These are phyloP conservation scores for Wickerhamiella bombiphila DNA, from an alignment of 805 yeast species.

Conservation along the genomic window DNA sequence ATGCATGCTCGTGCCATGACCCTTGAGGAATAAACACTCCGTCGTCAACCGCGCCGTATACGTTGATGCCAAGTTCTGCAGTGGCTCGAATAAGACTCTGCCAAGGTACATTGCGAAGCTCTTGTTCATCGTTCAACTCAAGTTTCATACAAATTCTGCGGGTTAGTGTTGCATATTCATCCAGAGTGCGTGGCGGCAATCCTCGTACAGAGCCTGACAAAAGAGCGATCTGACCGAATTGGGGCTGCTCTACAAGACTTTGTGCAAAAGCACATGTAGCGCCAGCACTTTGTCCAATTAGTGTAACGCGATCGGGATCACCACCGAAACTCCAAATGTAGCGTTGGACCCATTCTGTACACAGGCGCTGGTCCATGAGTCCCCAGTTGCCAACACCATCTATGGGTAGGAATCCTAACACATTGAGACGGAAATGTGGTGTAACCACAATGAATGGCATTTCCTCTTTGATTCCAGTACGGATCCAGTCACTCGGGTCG, in stretches of 20 bases:
- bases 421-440: slow-evolving; percentile 27
- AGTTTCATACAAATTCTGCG: slow-evolving; percentile 8
- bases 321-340: slow-evolving; percentile 35
- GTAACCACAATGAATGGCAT: slow-evolving; percentile 25
- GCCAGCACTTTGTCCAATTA: slow-evolving; percentile 37
- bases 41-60: slow-evolving; percentile 19
- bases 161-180: slow-evolving; percentile 14
- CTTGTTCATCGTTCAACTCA: slow-evolving; percentile 11
- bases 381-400: slow-evolving; percentile 28
- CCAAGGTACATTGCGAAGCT: slow-evolving; percentile 15
- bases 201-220: slow-evolving; percentile 17
- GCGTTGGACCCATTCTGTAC: slow-evolving; percentile 32
- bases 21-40: slow-evolving; percentile 17
- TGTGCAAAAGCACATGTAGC: slow-evolving; percentile 27
- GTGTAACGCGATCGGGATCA: slow-evolving; percentile 29
- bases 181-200: slow-evolving; percentile 5
- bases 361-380: slow-evolving; percentile 34
- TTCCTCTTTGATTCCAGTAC: slow-evolving; percentile 11
- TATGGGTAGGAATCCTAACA: slow-evolving; percentile 29
- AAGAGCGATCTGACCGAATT: slow-evolving; percentile 17
- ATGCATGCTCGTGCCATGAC: slow-evolving; percentile 1
- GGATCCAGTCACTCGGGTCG: slow-evolving; percentile 20
- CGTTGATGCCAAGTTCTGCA: slow-evolving; percentile 14
- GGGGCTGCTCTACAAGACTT: slow-evolving; percentile 10
- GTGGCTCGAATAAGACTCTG: slow-evolving; percentile 18